Evolutionary conservation across 2,329 filamentous ascomycete genomes (phyloP), one percentile per base, ranked within the genome.

Genomic region (Epichloe baconii): DNA sequence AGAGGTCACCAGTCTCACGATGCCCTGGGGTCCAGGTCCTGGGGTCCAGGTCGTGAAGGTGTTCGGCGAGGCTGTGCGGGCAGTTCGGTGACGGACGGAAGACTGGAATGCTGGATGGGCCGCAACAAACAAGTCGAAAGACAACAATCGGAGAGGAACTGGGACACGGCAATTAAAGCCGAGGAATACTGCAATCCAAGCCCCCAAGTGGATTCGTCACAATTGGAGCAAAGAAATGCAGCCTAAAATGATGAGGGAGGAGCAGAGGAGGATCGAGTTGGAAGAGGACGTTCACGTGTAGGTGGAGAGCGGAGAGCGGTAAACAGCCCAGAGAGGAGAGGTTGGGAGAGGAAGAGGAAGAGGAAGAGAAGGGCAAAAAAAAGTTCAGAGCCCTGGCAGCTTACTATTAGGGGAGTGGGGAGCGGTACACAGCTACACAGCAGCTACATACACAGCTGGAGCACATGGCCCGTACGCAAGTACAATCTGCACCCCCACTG

Each of bases 221-320:
- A 41, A 52, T 45, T 43, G 36, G 37, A 50, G 15, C 12, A 23
- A 49, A 42, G 17, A 37, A 17, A 45, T 43, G 34, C 37, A 47
- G 42, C 26, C 38, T 44, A 38, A 35, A 38, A 35, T 35, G 44
- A 44, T 40, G n/a, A 21, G 34, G 35, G 42, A 49, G 42, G 35
- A 50, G 41, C 41, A 21, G 45, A 19, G 26, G 44, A 41, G 43
- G 42, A 40, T 31, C 21, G 31, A 12, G 34, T 44, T 40, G 48
- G 19, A 40, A 42, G 44, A 14, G 26, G 49, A 49, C 45, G 36
- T 45, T 31, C 3, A 31, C 26, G 10, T 31, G 10, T 31, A 11
- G 26, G 26, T 31, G 26, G 26, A 11, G 26, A 31, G 26, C 26
- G 7, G 7, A 26, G 26, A 26, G 81, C 57, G 53, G 52, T 44